These are phyloP conservation scores for Syzygium syzygioides DNA, from an alignment of 441 rosid species.

Conservation along the genomic window DNA sequence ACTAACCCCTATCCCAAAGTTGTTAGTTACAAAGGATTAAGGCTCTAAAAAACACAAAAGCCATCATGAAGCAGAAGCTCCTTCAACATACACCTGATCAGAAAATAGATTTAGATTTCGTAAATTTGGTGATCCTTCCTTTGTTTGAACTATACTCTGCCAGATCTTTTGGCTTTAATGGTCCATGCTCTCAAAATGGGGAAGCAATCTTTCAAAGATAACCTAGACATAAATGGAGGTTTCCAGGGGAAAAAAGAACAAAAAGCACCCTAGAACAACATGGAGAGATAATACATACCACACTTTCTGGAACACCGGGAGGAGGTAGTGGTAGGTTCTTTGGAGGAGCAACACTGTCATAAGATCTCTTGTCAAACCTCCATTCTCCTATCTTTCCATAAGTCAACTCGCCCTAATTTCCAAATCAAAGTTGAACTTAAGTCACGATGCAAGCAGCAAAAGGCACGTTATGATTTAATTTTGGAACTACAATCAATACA, in stretches of 20 bases:
- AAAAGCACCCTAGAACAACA: neutral
- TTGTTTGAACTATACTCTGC: neutral
- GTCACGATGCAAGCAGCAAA: neutral
- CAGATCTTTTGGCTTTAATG: neutral
- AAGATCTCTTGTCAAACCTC: slow-evolving; percentile 97
- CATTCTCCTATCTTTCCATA: slow-evolving; percentile 94
- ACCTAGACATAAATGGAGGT: neutral
- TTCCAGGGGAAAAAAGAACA: neutral
- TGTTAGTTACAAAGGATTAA: neutral
- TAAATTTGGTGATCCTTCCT: neutral
- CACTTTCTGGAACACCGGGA: slow-evolving; percentile 83
- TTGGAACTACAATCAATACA: neutral
- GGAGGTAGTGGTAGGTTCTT: slow-evolving; percentile 92
- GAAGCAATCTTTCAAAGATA: neutral
- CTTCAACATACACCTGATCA: neutral
- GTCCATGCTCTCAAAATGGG: neutral
- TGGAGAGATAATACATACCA: slow-evolving; percentile 48
- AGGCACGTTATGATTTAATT: neutral
- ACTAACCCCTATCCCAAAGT: neutral
- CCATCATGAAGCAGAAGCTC: neutral
- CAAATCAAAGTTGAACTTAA: neutral
- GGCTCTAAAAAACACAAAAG: neutral
- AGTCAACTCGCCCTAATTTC: slow-evolving; percentile 68
- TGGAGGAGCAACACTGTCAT: slow-evolving; percentile 51
- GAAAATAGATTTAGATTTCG: neutral